Evolutionary conservation across 2,329 filamentous ascomycete species (phyloP).

Genomic region (Iodosphaeria phyllophila): DNA sequence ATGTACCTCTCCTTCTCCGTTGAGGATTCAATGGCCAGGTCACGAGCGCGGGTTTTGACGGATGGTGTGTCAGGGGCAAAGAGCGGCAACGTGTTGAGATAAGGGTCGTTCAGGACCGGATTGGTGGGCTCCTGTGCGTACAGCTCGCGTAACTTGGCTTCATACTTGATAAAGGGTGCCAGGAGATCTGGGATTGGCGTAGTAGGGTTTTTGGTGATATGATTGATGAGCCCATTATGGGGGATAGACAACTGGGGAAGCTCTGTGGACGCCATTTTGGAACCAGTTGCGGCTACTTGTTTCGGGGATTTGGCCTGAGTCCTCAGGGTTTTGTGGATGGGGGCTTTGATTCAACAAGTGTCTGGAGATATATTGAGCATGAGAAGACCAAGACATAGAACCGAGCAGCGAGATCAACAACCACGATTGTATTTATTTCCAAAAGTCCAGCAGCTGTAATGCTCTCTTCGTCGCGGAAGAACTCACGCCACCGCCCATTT

Average conservation of each 20-base stretch:
- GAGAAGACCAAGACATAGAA: too few species aligned
- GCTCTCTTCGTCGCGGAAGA: too few species aligned
- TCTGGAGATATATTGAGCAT: too few species aligned
- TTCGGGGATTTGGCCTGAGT: background rate
- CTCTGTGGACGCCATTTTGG: conserved; percentile 16
- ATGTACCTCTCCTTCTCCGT: conserved; percentile 47
- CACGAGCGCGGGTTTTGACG: conserved; percentile 43
- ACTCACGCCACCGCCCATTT: too few species aligned
- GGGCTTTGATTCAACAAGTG: too few species aligned
- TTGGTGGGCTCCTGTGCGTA: conserved; percentile 51
- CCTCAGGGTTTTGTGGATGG: too few species aligned
- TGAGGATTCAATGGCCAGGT: conserved; percentile 35
- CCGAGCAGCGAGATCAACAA: too few species aligned
- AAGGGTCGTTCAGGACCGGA: conserved; percentile 31
- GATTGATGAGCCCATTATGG: conserved; percentile 24
- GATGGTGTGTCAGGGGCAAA: conserved; percentile 36
- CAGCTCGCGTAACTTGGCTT: conserved; percentile 44
- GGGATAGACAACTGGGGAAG: conserved; percentile 27
- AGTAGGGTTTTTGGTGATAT: conserved; percentile 35
- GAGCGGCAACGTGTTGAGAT: conserved; percentile 47
- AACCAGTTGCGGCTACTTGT: too few species aligned
- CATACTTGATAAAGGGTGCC: conserved; percentile 47
- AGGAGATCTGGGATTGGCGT: conserved; percentile 38
- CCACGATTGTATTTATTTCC: too few species aligned
- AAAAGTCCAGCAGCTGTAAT: too few species aligned